A percentile compares a stretch with the other conserved stretches of the same genome.
These are phyloP conservation scores for Clarkia xantiana DNA, from an alignment of 345 rosid genomes.

Conservation along the genomic window DNA sequence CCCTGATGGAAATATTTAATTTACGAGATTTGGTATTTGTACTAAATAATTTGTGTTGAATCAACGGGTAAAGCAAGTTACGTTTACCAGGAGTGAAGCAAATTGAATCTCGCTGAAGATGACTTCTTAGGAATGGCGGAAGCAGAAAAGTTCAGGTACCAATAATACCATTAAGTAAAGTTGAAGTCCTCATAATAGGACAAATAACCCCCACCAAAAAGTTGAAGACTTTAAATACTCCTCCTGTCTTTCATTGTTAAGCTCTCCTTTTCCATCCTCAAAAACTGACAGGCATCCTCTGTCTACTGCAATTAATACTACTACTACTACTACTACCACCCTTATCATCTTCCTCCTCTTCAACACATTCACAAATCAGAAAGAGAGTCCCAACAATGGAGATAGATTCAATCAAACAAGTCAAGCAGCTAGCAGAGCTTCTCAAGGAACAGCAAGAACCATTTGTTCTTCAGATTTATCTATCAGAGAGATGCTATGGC, in stretches of 20 bases:
- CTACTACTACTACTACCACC: conserved; percentile 8
- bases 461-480: conserved; percentile 28
- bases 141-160: too few relatives aligned
- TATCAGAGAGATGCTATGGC: conserved; percentile 23
- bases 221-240: conserved; percentile 1
- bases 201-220: neutral
- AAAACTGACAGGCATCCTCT: conserved; percentile 20
- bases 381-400: conserved; percentile 1
- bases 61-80: too few relatives aligned
- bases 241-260: conserved; percentile 6
- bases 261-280: conserved; percentile 6
- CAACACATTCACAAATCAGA: neutral
- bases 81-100: too few relatives aligned
- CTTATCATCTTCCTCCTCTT: conserved; percentile 4
- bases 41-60: too few relatives aligned
- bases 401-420: conserved; percentile 9
- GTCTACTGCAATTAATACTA: conserved; percentile 15
- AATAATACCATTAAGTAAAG: too few relatives aligned
- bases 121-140: too few relatives aligned
- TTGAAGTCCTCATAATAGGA: too few relatives aligned
- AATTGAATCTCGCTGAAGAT: too few relatives aligned
- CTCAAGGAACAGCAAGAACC: conserved; percentile 55
- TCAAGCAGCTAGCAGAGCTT: conserved; percentile 30
- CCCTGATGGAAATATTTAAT: too few relatives aligned
- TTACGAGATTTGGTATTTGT: too few relatives aligned